Evolutionary conservation across 768 basidiomycete species (phyloP).

Genomic region (Myochromella boudieri): DNA sequence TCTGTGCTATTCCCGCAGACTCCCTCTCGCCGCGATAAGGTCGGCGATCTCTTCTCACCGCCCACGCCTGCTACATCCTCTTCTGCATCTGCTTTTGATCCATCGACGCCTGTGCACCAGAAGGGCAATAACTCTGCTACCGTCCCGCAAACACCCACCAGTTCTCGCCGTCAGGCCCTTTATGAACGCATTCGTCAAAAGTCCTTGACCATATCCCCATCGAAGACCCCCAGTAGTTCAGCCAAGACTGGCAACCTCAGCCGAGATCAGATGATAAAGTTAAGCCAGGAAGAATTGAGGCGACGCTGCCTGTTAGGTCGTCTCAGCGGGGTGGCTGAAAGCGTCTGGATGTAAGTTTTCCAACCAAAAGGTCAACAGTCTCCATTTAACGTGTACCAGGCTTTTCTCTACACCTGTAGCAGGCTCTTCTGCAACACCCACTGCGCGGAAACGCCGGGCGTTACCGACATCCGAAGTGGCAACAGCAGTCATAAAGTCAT

Average conservation of each 20-base stretch:
- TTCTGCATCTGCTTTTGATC: constrained; percentile 37
- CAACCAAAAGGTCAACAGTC: constrained; percentile 2
- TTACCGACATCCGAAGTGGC: constrained; percentile 67
- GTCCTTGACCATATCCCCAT: constrained; percentile 67
- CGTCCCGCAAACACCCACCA: constrained; percentile 66
- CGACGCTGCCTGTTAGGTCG: constrained; percentile 76
- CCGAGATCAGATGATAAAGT: constrained; percentile 65
- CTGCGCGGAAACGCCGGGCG: constrained; percentile 67
- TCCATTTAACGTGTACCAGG: constrained; percentile 36
- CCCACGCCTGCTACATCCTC: constrained; percentile 44
- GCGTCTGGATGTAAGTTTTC: constrained; percentile 76
- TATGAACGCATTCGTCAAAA: constrained; percentile 79
- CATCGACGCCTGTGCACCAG: constrained; percentile 69
- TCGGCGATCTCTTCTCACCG: constrained; percentile 42
- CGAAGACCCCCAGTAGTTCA: constrained; percentile 48
- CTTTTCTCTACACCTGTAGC: constrained; percentile 65
- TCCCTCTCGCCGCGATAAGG: constrained; percentile 51
- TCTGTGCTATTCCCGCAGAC: constrained; percentile 62
- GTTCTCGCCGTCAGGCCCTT: constrained; percentile 75
- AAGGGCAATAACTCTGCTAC: constrained; percentile 53
- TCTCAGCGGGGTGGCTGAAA: constrained; percentile 79
- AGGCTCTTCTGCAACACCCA: constrained; percentile 50
- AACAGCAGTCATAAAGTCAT: constrained; percentile 74
- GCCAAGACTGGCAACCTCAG: constrained; percentile 48
- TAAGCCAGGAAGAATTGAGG: constrained; percentile 78